Conservation (phyloP, 1,139 yeast genomes). For the Arxiozyma slooffiae region DNA sequence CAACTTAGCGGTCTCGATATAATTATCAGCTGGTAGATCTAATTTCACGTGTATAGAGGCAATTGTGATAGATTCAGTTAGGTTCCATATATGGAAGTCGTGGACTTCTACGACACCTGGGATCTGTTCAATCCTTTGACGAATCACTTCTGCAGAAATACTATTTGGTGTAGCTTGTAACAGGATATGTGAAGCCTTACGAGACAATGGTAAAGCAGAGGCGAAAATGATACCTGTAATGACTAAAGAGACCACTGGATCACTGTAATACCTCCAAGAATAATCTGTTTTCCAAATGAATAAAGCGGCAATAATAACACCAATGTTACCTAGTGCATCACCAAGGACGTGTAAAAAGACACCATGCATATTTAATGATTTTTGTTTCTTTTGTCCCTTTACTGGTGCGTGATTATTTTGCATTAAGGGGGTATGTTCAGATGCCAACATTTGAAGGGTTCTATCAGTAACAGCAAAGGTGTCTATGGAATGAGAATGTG, state of each 20-base stretch:
- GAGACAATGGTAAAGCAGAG: constrained; percentile 83
- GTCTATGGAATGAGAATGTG: not conserved
- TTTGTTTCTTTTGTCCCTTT: constrained; percentile 11
- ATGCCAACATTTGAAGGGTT: constrained; percentile 7
- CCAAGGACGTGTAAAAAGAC: constrained; percentile 92
- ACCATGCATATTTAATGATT: constrained; percentile 92
- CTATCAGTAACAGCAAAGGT: constrained; percentile 20
- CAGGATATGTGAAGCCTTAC: constrained; percentile 75
- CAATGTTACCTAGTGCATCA: constrained; percentile 91
- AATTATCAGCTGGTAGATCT: constrained; percentile 51
- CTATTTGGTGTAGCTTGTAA: constrained; percentile 87
- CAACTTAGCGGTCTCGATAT: constrained; percentile 60
- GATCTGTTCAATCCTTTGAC: constrained; percentile 53
- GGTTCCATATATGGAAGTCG: constrained; percentile 94
- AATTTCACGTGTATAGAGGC: constrained; percentile 86
- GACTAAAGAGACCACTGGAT: constrained; percentile 75
- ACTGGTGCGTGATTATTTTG: constrained; percentile 4
- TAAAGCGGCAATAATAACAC: constrained; percentile 82
- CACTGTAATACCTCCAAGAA: constrained; percentile 78
- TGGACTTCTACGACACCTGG: constrained; percentile 78
- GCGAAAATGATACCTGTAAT: constrained; percentile 84
- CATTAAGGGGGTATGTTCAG: constrained; percentile 33
- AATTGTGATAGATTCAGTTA: constrained; percentile 76
- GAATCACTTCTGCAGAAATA: constrained; percentile 65
- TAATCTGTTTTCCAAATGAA: constrained; percentile 91